phyloP scores from a whole-genome alignment of 2,329 filamentous ascomycete species.

The Helminthosporium solani region DNA sequence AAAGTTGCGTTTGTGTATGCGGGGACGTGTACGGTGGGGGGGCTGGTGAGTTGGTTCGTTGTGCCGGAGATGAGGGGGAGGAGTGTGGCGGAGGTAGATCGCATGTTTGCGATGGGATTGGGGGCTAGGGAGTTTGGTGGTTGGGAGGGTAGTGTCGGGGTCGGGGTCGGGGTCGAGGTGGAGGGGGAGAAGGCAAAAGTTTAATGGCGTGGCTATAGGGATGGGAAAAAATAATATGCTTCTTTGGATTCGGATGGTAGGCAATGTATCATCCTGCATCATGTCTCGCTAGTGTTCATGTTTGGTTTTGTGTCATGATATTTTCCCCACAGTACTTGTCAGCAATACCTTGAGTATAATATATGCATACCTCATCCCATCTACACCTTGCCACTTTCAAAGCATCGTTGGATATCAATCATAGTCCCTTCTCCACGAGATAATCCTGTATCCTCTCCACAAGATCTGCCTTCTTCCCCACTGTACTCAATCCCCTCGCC shows the following conservation, averaged over 20 bases:
- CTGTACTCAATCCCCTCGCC: slow-evolving; percentile 22
- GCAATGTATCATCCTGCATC: too few relatives aligned
- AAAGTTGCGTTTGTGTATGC: slow-evolving; percentile 48
- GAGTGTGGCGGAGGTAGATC: slow-evolving; percentile 52
- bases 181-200: not conserved
- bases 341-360: too few relatives aligned
- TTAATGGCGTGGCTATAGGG: not conserved
- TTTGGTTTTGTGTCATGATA: too few relatives aligned
- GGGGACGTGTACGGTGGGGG: slow-evolving; percentile 37
- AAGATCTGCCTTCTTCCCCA: slow-evolving; percentile 42
- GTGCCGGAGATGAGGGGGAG: slow-evolving; percentile 58
- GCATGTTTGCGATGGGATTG: slow-evolving; percentile 31
- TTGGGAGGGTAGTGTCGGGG: slow-evolving; percentile 10
- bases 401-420: not conserved
- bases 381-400: not conserved
- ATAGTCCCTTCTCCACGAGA: slow-evolving; percentile 35
- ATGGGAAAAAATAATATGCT: not conserved
- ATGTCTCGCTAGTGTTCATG: too few relatives aligned
- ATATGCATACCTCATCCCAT: too few relatives aligned
- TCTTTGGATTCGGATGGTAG: too few relatives aligned
- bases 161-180: too few relatives aligned
- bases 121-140: slow-evolving; percentile 19
- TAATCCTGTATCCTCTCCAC: slow-evolving; percentile 39
- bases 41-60: slow-evolving; percentile 45
- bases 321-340: too few relatives aligned